These are phyloP conservation scores for Leucocoprinus birnbaumii DNA, from an alignment of 768 basidiomycete genomes.

Conservation along the genomic window DNA sequence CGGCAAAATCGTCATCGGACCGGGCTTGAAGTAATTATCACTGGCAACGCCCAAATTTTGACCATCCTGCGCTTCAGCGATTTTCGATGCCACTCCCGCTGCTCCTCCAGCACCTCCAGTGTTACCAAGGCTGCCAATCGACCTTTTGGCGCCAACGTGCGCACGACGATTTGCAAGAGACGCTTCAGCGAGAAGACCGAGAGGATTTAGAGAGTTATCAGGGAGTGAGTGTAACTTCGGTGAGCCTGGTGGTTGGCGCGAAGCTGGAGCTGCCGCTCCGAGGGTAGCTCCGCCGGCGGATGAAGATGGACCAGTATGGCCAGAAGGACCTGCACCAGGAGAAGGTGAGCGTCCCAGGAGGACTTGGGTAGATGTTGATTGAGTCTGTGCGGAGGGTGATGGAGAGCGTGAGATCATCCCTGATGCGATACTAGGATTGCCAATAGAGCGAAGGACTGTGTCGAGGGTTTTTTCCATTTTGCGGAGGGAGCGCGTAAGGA, in stretches of 20 bases:
- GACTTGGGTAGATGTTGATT: slow-evolving; percentile 45
- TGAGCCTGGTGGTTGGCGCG: slow-evolving; percentile 46
- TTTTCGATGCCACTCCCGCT: not conserved
- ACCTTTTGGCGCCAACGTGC: slow-evolving; percentile 39
- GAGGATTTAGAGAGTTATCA: slow-evolving; percentile 88
- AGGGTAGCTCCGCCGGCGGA: slow-evolving; percentile 19
- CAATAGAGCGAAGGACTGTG: slow-evolving; percentile 85
- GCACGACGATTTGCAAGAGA: slow-evolving; percentile 73
- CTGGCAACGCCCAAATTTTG: slow-evolving; percentile 76
- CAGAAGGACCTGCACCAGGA: slow-evolving; percentile 21
- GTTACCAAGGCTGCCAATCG: slow-evolving; percentile 13
- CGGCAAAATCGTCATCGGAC: slow-evolving; percentile 87
- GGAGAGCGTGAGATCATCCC: slow-evolving; percentile 83
- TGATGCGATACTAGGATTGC: slow-evolving; percentile 75
- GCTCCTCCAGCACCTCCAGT: too few relatives aligned
- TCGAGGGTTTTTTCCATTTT: slow-evolving; percentile 95
- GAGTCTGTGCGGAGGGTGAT: slow-evolving; percentile 55
- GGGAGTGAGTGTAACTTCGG: slow-evolving; percentile 90
- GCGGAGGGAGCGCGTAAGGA: slow-evolving; percentile 74
- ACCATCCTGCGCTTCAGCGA: slow-evolving; percentile 31
- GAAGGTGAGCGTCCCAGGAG: slow-evolving; percentile 51
- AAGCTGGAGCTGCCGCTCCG: not conserved
- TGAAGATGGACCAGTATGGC: slow-evolving; percentile 20
- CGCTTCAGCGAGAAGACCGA: slow-evolving; percentile 90
- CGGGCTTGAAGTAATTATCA: slow-evolving; percentile 90